Evolutionary conservation across 805 yeast genomes (phyloP), one percentile per base, ranked within the genome.

Genomic region (Saccharomycopsis lassenensis): DNA sequence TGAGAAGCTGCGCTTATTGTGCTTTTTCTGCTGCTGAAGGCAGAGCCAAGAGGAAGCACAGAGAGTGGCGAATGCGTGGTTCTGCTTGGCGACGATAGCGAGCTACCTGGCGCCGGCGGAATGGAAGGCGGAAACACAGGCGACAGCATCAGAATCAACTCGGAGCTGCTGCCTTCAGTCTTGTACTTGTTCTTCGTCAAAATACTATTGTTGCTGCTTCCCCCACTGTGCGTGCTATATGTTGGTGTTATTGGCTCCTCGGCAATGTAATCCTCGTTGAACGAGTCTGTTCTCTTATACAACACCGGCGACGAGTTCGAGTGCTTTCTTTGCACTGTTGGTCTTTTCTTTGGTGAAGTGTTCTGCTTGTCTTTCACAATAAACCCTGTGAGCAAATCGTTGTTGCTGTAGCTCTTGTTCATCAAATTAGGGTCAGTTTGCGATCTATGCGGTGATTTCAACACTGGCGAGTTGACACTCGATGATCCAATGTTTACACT

Each of bases 71-170:
- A 19, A 5, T 21, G 25, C 31, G 16, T 21, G 14, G 35, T 22
- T 27, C 19, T 37, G 6, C 34, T 18, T 15, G 41, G 40, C 18
- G 39, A 31, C n/a, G 40, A 21, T n/a, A 41, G 17, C 3, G 27
- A 16, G 20, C 23, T 31, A n/a, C 15, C 23, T 4, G 33, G 40
- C 11, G 46, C 40, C 5, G 46, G 46, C 22, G 46, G 46, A 16
- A 42, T 42, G 7, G 41, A 39, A 11, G 43, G 41, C 4, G 46
- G 44, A 11, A 39, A 42, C 3, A 40, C 24, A 7, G 46, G 46
- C n/a, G 39, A 34, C 19, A 32, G 35, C 14, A 42, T 32, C 4
- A 37, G 32, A 15, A 11, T 18, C 14, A 42, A 31, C 4, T 39
- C 41, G 11, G 35, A 26, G 21, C 22, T 22, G 21, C 15, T 25